Evolutionary conservation across 179 eudicot species (phyloP).

Genomic region (Heliamphora ciliata): DNA sequence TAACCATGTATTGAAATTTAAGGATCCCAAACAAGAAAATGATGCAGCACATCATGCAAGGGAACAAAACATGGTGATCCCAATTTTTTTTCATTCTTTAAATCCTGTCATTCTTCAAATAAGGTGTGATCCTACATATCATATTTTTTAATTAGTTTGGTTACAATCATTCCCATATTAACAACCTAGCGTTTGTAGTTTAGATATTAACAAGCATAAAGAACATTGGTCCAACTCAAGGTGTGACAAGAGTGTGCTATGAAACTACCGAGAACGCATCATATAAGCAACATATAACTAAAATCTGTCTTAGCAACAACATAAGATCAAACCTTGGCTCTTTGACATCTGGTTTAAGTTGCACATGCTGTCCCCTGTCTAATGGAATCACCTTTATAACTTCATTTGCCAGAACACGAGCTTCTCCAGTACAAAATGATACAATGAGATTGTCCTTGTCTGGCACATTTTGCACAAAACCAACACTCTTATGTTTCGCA

Average conservation of each 20-base stretch:
- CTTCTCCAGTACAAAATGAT: conserved; percentile 91
- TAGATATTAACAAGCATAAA: conserved; percentile 7
- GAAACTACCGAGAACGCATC: not conserved
- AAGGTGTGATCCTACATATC: not conserved
- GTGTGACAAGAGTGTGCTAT: not conserved
- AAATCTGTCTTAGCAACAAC: conserved; percentile 8
- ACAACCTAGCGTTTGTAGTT: not conserved
- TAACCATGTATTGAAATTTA: not conserved
- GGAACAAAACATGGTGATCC: not conserved
- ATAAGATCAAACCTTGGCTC: conserved; percentile 73
- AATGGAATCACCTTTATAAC: conserved; percentile 88
- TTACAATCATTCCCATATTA: not conserved
- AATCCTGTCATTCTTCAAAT: no score
- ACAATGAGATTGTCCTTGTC: conserved; percentile 77
- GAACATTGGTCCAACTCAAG: not conserved
- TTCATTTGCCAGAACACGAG: conserved; percentile 68
- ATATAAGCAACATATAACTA: conserved; percentile 8
- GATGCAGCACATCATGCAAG: not conserved
- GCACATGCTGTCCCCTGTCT: conserved; percentile 97
- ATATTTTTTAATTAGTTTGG: conserved; percentile 6
- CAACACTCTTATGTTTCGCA: conserved; percentile 79
- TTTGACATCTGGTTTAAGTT: conserved; percentile 67
- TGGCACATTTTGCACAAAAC: conserved; percentile 83
- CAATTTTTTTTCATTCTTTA: no score
- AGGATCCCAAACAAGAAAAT: not conserved